Percentiles rank a stretch among this genome's conserved stretches.
These are phyloP conservation scores for Xylaria curta DNA, from an alignment of 495 filamentous ascomycete genomes.

Conservation along the genomic window DNA sequence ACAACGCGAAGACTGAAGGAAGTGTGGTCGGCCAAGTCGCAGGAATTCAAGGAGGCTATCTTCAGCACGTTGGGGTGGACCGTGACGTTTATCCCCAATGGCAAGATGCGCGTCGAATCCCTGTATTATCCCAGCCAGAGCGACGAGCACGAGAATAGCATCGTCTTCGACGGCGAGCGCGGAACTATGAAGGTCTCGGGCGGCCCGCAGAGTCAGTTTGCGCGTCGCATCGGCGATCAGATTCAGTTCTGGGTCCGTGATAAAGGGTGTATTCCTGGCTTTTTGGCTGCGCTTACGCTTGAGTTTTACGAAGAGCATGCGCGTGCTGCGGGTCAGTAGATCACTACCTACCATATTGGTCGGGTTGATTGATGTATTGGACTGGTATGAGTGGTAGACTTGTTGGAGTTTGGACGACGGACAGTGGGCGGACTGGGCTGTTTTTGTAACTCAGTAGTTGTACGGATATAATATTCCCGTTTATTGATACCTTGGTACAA, in stretches of 20 bases:
- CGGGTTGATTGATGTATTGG: background rate
- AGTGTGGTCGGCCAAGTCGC: constrained; percentile 85
- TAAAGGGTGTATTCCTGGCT: constrained; percentile 87
- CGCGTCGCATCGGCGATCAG: constrained; percentile 77
- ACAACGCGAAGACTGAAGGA: constrained; percentile 82
- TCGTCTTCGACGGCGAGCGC: constrained; percentile 95
- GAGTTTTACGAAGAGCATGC: constrained; percentile 87
- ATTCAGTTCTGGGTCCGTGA: constrained; percentile 95
- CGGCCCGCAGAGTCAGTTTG: constrained; percentile 85
- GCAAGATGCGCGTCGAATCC: constrained; percentile 83
- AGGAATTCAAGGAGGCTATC: constrained; percentile 93
- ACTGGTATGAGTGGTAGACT: background rate
- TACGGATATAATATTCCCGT: background rate
- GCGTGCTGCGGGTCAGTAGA: constrained; percentile 29
- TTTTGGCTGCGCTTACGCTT: constrained; percentile 85
- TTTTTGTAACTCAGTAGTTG: background rate
- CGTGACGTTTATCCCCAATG: constrained; percentile 90
- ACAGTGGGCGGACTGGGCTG: background rate
- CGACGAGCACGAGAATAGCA: constrained; percentile 82
- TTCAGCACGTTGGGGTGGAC: constrained; percentile 89
- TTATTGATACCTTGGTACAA: constrained; percentile 11
- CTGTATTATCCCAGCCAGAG: constrained; percentile 73
- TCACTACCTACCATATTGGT: background rate
- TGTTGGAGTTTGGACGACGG: background rate
- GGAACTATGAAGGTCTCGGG: constrained; percentile 97